These are phyloP conservation scores for Leucaena leucocephala DNA, from an alignment of 306 rosid genomes.

Conservation along the genomic window DNA sequence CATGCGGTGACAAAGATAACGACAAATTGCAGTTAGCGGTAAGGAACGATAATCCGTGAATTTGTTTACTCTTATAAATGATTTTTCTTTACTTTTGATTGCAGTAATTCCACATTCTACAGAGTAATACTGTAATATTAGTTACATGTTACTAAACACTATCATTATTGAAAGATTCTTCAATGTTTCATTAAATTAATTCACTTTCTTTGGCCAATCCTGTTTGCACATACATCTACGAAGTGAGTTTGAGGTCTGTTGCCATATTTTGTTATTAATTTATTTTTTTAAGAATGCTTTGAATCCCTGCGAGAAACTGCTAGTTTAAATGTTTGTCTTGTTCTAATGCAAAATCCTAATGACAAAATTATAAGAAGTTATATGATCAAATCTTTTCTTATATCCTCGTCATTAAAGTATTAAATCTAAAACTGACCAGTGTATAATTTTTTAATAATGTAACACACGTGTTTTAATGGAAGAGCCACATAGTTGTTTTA, in stretches of 20 bases:
- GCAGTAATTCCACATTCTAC: background rate
- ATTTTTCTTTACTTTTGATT: background rate
- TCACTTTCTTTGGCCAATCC: background rate
- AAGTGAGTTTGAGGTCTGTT: background rate
- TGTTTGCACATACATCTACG: background rate
- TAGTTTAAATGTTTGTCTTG: background rate
- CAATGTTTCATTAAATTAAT: background rate
- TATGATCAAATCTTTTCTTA: background rate
- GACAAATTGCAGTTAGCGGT: conserved; percentile 45
- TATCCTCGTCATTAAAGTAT: background rate
- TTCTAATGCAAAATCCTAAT: background rate
- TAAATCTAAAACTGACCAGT: background rate
- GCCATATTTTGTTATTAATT: no score
- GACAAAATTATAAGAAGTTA: background rate
- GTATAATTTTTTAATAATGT: background rate
- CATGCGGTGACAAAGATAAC: conserved; percentile 19
- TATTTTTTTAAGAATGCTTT: no score
- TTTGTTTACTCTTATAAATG: background rate
- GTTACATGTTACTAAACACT: background rate
- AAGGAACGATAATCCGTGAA: conserved; percentile 5
- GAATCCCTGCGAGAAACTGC: background rate
- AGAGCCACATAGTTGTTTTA: background rate
- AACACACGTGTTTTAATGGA: background rate
- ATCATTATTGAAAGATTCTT: background rate
- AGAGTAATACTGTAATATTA: background rate